Evolutionary conservation across 495 filamentous ascomycete species (phyloP), one percentile per base, ranked within the genome.

Genomic region (Penicillium robsamsonii): DNA sequence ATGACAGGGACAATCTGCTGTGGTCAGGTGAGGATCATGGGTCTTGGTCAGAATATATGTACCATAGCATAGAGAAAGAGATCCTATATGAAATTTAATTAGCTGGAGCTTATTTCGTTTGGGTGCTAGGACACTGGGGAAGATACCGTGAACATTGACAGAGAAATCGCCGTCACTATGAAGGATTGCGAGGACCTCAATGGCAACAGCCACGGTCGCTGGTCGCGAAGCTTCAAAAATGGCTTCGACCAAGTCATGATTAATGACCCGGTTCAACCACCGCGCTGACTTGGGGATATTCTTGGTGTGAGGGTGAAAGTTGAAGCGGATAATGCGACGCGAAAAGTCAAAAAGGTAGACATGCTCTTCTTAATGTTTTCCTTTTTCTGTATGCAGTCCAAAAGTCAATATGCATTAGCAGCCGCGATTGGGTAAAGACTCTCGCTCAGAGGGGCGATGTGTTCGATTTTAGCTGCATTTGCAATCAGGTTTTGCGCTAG

Each of bases 1-100:
- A 66, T 61, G 33, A 66, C 57, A 11, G 64, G 64, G 15, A 66
- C 57, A 46, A 66, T 63, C 64, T 66, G 49, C 24, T 20, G 31
- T 31, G 6, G 52, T 52, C 33, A 51, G 46, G 20, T 43, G 29
- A 24, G 46, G 27, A 57, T 47, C 44, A 22, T 24, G 13, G 45
- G 12, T 29, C 2, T 7, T 27, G 24, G 27, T 33, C 22, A 31
- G 22, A 44, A 25, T 29, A 27, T 37, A 20, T 43, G 46, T 56
- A 62, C 60, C 60, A 62, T 62, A 13, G 56, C 60, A 52, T 62
- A 62, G 33, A 62, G 38, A 50, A 62, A 62, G n/a, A 59, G 42
- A 27, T 58, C 56, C 60, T 62, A 17, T 17, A 25, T 27, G 29
- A 35, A 11, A 5, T 5, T 17, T 11, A 1, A 37, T 54, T 46